Evolutionary conservation across 2,329 filamentous ascomycete genomes (phyloP).

Genomic region (Botrytis medusae): DNA sequence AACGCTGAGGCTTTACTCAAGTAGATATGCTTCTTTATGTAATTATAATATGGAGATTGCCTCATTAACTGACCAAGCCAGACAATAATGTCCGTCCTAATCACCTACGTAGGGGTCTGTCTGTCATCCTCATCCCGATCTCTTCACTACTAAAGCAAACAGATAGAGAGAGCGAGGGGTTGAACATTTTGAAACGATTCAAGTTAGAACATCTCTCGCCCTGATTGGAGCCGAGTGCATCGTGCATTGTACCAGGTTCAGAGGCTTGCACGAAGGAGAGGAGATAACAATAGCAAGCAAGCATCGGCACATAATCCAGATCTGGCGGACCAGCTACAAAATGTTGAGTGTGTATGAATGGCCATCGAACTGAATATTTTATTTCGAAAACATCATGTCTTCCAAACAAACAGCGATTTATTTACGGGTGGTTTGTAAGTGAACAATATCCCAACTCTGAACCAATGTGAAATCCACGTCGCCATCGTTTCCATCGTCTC

Average conservation of each 20-base stretch:
- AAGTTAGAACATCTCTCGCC: not conserved
- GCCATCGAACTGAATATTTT: not conserved
- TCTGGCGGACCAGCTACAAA: not conserved
- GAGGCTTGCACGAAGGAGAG: not conserved
- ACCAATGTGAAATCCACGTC: not conserved
- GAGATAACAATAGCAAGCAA: not conserved
- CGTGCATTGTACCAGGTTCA: not conserved
- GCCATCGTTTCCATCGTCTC: not conserved
- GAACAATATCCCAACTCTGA: not conserved
- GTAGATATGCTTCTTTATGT: not conserved
- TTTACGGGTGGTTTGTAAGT: not conserved
- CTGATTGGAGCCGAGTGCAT: not conserved
- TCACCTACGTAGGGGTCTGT: not conserved
- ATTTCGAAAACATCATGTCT: not conserved
- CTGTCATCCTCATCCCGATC: not conserved
- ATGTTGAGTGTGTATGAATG: not conserved
- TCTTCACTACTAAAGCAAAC: not conserved
- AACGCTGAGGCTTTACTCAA: no score
- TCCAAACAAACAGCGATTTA: not conserved
- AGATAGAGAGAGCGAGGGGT: not conserved
- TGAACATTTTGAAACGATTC: constrained; percentile 10
- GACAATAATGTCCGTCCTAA: not conserved
- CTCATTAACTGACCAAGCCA: not conserved
- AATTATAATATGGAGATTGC: not conserved
- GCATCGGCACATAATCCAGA: not conserved